Evolutionary conservation across 148 eudicot species (phyloP), one percentile per base, ranked within the genome.

Genomic region (Rhododendron williamsianum): DNA sequence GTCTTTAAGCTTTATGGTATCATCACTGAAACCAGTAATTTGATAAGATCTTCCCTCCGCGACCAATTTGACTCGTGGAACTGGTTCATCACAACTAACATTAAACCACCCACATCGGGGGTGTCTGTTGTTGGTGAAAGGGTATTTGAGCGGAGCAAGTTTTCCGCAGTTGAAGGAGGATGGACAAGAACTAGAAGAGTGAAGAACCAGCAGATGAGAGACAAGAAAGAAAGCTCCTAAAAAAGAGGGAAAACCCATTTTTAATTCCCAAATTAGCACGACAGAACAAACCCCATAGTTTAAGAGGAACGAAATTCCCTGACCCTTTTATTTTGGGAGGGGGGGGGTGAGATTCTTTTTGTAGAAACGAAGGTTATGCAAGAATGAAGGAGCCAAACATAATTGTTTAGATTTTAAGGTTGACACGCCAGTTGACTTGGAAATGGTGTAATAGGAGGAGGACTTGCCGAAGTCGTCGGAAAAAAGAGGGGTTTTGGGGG

Each of bases 71-170:
- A 89, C 43, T 1, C 84, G 77, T 4, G 67, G 84, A 73, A 1
- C 69, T 74, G 16, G 3, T 33, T 46, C 9, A n/a, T 80, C 80
- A 78, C 93, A 92, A 69, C 87, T 79, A 9, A 92, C 36, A 56
- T 48, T 78, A 77, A 16, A 83, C 30, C 87, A 67, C 9, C 93
- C 93, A 65, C 92, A 92, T 1, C 0, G 2, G 3, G 84, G 82
- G 45, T 87, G n/a, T 56, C 51, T 81, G 71, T 0, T n/a, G 25
- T 88, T 81, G 38, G 90, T 83, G n/a, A 92, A 90, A 65, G 93
- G 93, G 85, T 85, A 90, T 4, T 79, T 63, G 30, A 89, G 38
- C 4, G 4, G 18, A 2, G 84, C 83, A 1, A 85, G 52, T 6
- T 23, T 3, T 51, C 84, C 81, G 36, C 93, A 92, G 15, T 69